phyloP scores from a whole-genome alignment of 108 stramenopile genomes.

The Cyclotella sp. region DNA sequence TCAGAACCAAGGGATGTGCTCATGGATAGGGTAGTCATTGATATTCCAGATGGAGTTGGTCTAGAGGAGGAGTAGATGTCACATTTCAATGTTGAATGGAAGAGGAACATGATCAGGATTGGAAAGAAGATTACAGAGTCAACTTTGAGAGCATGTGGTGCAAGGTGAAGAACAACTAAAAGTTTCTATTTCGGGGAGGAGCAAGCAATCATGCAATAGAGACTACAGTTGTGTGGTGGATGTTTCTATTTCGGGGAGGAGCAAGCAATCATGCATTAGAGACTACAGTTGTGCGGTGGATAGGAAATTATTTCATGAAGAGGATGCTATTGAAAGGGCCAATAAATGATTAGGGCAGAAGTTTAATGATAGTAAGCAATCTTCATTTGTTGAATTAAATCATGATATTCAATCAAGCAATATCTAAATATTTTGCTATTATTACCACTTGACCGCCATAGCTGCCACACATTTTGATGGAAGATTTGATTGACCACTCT shows the following conservation, averaged over 20 bases:
- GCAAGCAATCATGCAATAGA: slow-evolving; percentile 1
- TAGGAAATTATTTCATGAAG: slow-evolving; percentile 1
- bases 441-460: no score
- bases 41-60: slow-evolving; percentile 54
- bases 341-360: background rate
- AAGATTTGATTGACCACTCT: no score
- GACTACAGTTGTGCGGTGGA: background rate
- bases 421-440: no score
- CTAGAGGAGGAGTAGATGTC: slow-evolving; percentile 23
- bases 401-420: no score
- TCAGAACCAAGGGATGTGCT: slow-evolving; percentile 45
- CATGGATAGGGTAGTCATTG: slow-evolving; percentile 32
- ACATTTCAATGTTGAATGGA: slow-evolving; percentile 17
- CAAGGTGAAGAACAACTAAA: slow-evolving; percentile 41
- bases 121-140: slow-evolving; percentile 44
- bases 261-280: background rate
- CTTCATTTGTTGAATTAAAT: background rate
- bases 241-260: background rate
- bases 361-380: background rate
- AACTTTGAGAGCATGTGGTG: slow-evolving; percentile 30
- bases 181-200: background rate
- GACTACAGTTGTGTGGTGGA: background rate
- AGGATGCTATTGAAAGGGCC: no score
- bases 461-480: no score
- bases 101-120: slow-evolving; percentile 15